Conservation (phyloP, 1,139 yeast species). For the Saccharomyces hybrid region DNA sequence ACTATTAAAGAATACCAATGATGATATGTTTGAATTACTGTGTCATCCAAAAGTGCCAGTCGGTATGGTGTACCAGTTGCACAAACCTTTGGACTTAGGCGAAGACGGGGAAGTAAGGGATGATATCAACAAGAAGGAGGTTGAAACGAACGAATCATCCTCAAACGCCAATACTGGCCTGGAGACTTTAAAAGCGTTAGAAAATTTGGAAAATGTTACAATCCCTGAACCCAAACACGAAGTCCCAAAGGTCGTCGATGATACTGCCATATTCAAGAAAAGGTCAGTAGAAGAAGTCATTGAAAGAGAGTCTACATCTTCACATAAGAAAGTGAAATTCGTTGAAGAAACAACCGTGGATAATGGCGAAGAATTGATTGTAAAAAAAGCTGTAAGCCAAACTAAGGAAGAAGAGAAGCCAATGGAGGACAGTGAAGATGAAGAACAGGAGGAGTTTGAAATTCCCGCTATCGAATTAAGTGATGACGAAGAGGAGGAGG, state of each 20-base stretch:
- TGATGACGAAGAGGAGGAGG: conserved; percentile 31
- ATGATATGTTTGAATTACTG: conserved; percentile 47
- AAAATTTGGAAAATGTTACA: background rate
- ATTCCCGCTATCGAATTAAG: conserved; percentile 48
- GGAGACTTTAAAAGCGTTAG: background rate
- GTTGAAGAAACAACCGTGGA: conserved; percentile 12
- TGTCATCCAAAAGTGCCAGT: conserved; percentile 78
- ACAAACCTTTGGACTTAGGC: conserved; percentile 19
- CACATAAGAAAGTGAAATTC: conserved; percentile 1
- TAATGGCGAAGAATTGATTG: conserved; percentile 29
- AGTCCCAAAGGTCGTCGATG: background rate
- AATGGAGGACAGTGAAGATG: conserved; percentile 7
- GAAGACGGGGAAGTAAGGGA: conserved; percentile 23
- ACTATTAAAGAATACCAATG: conserved; percentile 30
- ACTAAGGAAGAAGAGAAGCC: background rate
- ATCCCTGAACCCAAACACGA: background rate
- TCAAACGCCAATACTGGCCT: background rate
- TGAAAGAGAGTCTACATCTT: background rate
- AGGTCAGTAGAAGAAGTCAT: conserved; percentile 9
- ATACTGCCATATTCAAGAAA: conserved; percentile 11
- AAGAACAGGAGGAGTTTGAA: conserved; percentile 43
- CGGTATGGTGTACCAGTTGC: conserved; percentile 36
- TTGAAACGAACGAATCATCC: background rate
- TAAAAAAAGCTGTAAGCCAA: conserved; percentile 8
- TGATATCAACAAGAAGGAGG: background rate